Evolutionary conservation across 2,329 filamentous ascomycete species (phyloP).

Genomic region (Diaporthe nobilis): DNA sequence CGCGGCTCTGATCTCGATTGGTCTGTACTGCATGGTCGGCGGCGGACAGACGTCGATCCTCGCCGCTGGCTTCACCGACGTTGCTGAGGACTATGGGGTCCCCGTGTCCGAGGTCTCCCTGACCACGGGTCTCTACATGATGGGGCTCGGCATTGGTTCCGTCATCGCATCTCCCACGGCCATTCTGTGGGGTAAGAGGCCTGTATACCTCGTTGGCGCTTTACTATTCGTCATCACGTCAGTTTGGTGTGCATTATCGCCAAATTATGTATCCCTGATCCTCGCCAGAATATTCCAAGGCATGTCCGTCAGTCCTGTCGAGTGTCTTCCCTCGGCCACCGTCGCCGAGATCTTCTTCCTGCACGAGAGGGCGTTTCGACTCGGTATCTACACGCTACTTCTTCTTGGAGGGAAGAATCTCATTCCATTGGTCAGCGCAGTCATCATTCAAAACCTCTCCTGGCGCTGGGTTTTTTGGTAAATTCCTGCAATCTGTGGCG

Average conservation of each 20-base stretch:
- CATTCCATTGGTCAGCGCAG: constrained; percentile 88
- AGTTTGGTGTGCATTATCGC: constrained; percentile 89
- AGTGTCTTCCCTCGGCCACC: constrained; percentile 92
- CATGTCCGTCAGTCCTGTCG: constrained; percentile 88
- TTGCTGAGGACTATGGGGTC: constrained; percentile 76
- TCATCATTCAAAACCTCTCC: constrained; percentile 80
- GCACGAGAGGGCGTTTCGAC: constrained; percentile 87
- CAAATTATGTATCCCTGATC: constrained; percentile 83
- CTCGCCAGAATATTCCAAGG: constrained; percentile 90
- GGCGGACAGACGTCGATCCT: constrained; percentile 93
- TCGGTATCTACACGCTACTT: constrained; percentile 93
- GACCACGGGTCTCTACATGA: constrained; percentile 94
- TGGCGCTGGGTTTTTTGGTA: constrained; percentile 96
- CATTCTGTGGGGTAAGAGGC: constrained; percentile 90
- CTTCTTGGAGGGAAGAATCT: constrained; percentile 93
- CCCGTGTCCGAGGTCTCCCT: constrained; percentile 81
- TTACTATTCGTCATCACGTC: constrained; percentile 83
- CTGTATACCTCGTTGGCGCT: constrained; percentile 85
- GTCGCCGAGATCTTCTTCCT: constrained; percentile 98
- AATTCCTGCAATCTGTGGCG: constrained; percentile 46
- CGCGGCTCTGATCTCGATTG: constrained; percentile 82
- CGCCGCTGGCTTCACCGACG: constrained; percentile 89
- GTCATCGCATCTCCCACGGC: constrained; percentile 91
- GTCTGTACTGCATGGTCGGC: constrained; percentile 93
- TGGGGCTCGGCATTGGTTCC: constrained; percentile 89